Conservation (phyloP, 768 basidiomycete genomes). For the Suillus subaureus region DNA sequence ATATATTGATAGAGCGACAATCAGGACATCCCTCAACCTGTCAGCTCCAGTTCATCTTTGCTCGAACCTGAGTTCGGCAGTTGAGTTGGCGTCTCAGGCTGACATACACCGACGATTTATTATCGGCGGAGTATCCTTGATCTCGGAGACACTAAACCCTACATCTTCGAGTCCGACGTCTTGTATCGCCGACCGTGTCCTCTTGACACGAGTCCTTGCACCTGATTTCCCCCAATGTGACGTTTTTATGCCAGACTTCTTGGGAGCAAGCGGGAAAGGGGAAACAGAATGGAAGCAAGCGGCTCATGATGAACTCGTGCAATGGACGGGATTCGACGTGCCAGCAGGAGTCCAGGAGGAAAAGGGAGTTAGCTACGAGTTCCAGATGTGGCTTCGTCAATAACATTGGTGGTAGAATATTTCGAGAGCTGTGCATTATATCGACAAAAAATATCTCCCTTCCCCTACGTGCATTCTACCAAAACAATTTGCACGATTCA, state of each 20-base stretch:
- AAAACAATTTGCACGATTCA: neutral
- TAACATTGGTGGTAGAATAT: constrained; percentile 9
- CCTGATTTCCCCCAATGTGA: constrained; percentile 85
- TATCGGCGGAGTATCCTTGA: constrained; percentile 91
- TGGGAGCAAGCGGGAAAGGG: constrained; percentile 27
- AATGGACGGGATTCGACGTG: constrained; percentile 79
- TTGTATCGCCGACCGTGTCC: constrained; percentile 70
- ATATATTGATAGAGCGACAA: constrained; percentile 19
- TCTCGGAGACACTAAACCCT: constrained; percentile 60
- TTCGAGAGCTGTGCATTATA: neutral
- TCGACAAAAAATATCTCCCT: constrained; percentile 1
- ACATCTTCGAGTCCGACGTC: constrained; percentile 34
- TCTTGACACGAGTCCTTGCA: constrained; percentile 81
- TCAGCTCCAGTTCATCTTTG: constrained; percentile 34
- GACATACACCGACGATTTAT: constrained; percentile 68
- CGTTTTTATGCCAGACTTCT: constrained; percentile 81
- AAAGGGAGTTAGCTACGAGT: constrained; percentile 84
- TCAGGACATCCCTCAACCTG: constrained; percentile 4
- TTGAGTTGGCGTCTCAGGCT: constrained; percentile 17
- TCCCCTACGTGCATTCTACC: constrained; percentile 6
- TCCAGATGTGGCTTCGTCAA: constrained; percentile 89
- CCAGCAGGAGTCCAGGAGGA: constrained; percentile 77
- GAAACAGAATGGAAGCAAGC: constrained; percentile 55
- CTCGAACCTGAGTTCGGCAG: constrained; percentile 22
- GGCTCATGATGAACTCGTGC: constrained; percentile 61